Conservation (phyloP, 306 rosid genomes). For the peach (Prunus persica) region DNA sequence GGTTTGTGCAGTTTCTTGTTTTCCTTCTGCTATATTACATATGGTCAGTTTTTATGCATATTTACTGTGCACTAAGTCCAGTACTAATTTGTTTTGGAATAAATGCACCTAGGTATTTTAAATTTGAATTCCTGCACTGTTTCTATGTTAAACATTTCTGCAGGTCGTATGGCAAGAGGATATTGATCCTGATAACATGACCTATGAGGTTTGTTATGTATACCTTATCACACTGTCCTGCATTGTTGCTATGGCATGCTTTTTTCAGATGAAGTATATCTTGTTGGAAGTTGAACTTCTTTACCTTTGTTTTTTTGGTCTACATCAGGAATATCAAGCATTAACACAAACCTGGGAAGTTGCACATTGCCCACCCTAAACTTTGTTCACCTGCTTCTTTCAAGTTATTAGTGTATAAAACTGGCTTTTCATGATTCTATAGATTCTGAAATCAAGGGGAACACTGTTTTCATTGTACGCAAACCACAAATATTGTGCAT, state of each 20-base stretch:
- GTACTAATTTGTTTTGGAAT: neutral
- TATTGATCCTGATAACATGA: constrained; percentile 87
- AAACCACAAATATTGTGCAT: neutral
- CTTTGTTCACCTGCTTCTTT: neutral
- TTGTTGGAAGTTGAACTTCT: neutral
- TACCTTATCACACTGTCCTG: neutral
- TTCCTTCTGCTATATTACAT: neutral
- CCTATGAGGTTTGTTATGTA: constrained; percentile 64
- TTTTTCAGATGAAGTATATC: neutral
- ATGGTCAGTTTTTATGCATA: neutral
- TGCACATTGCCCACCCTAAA: constrained; percentile 1
- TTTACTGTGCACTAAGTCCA: neutral
- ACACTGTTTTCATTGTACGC: neutral
- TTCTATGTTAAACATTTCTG: constrained; percentile 5
- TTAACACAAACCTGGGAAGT: neutral
- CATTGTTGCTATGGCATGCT: neutral
- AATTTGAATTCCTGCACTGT: neutral
- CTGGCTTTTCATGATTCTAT: neutral
- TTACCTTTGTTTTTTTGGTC: neutral
- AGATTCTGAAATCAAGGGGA: neutral
- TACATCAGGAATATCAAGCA: neutral
- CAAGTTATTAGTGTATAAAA: neutral
- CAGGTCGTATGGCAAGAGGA: constrained; percentile 83
- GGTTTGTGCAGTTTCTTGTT: constrained; percentile 2
- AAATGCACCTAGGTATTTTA: neutral